Evolutionary conservation across 2,329 filamentous ascomycete species (phyloP), one percentile per base, ranked within the genome.

Genomic region (Amauroascus niger): DNA sequence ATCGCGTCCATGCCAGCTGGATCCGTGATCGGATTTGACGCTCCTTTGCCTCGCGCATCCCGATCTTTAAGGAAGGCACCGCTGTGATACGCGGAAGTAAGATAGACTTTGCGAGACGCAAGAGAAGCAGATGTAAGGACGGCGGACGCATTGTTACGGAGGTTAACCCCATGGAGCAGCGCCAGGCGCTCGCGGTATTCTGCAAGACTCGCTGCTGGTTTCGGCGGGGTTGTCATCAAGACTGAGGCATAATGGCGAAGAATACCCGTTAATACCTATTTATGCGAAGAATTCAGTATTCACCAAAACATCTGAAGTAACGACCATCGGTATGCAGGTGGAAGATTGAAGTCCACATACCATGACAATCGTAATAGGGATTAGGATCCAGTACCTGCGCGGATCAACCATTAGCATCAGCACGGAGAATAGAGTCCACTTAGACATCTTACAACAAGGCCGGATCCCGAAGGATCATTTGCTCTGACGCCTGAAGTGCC

Each of bases 341-440:
- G n/a, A 18, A 20, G 18, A 41, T 16, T 48, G 14, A 39, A 46
- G n/a, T 30, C 3, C n/a, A 39, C 46, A 20, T 75, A 87, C 84
- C 94, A 98, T 98, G 67, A 98, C 93, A 64, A 95, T 79, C 45
- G 91, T 95, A 70, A 98, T 98, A 58, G 93, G 93, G 59, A 96
- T 84, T 57, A 98, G 79, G 72, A 98, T 98, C 93, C 93, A 98
- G 79, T 96, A 97, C 75, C 93, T 98, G 60, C 61, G 18, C 26
- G 20, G 14, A 33, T 13, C 9, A 16, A 9, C 11, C 26, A 20
- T 35, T 16, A 47, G 46, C 6, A 46, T 44, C 2, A 39, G 39
- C 16, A 14, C 18, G 20, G 13, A 40, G n/a, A 37, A 20, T 6
- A 37, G 18, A 47, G 40, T 13, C 28, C 13, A 47, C 4, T 3